Evolutionary conservation across 345 rosid species (phyloP), one percentile per base, ranked within the genome.

Genomic region (Salix udensis): DNA sequence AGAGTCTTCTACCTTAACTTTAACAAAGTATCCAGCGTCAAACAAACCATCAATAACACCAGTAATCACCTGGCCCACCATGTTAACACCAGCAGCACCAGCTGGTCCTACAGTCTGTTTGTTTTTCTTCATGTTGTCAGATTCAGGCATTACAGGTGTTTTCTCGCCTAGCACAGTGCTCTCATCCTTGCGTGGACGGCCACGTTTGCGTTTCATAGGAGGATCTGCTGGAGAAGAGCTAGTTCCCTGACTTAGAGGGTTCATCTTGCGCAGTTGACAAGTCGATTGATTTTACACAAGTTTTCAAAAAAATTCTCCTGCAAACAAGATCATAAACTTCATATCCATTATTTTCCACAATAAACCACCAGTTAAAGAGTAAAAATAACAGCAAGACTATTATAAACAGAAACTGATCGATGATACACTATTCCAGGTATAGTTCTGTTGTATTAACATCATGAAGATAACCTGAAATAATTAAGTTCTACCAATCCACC

Each of bases 41-140:
- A 89, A 88, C 31, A 88, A 71, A 73, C 90, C 89, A 72, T 88
- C 94, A 12, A 92, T 82, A 67, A 89, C 90, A 42, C 97, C 94
- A 67, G 86, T 75, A 71, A 92, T 83, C 53, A 36, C 67, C 76
- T 87, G 78, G 34, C 97, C 94, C 9, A 89, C 82, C 91, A 90
- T 80, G 48, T 71, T 79, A 42, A 19, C 72, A 26, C 52, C 70
- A 74, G 79, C 76, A 76, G 75, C 53, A 55, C 69, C 73, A 73
- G 44, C 65, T 46, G 79, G 72, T 7, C 50, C 78, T 18, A 31
- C 61, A 65, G 52, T 75, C 82, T 68, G 77, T 34, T 82, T 83
- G 76, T 71, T 72, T 76, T 68, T 85, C 70, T 73, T 79, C 34
- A 30, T 30, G 53, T n/a, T 60, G 69, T 81, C 83, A 60, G 75